Evolutionary conservation across 306 rosid genomes (phyloP), one percentile per base, ranked within the genome.

Genomic region (Citrullus colocynthis): DNA sequence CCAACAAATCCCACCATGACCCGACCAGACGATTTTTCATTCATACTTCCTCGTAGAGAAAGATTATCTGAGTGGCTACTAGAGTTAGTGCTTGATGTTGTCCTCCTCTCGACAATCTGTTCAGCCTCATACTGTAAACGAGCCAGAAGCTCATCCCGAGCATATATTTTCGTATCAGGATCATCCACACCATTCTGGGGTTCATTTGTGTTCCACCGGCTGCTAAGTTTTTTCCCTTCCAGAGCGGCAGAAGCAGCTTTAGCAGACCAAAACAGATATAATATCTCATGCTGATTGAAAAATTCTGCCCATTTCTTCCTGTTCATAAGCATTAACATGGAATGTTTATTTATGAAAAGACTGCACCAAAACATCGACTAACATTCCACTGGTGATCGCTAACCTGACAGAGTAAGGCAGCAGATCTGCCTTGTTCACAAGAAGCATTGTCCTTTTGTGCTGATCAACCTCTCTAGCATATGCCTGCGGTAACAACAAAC

Each of bases 1-100:
- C 99, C 99, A 80, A 95, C 97, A 83, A 95, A 95, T 57, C 99
- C 99, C 80, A 95, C 99, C 67, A 87, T 74, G 41, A 95, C 97
- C 18, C 77, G 86, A 62, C 80, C 81, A 17, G 85, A 64, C n/a
- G 89, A 61, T 61, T 81, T 79, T 74, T 78, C 82, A 17, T 83
- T 66, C 74, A 73, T 78, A 81, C 76, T 85, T 85, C 87, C 87
- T 63, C 83, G 55, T 24, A 78, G 44, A 59, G 92, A 82, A 73
- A 59, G 81, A 60, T 48, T 56, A 55, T 78, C 57, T 17, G 90
- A 78, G 11, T 80, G 57, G 32, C 83, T 82, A 60, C 74, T 51
- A 30, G 70, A 59, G 59, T 78, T 82, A 82, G 86, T 82, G 72
- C 87, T 77, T 28, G 93, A 82, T 49, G 85, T 77, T 81, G 80